A percentile compares a stretch with the other conserved stretches of the same genome.
Evolutionary conservation across 305 asterid genomes (phyloP).

Genomic region (Plantago lanceolata): DNA sequence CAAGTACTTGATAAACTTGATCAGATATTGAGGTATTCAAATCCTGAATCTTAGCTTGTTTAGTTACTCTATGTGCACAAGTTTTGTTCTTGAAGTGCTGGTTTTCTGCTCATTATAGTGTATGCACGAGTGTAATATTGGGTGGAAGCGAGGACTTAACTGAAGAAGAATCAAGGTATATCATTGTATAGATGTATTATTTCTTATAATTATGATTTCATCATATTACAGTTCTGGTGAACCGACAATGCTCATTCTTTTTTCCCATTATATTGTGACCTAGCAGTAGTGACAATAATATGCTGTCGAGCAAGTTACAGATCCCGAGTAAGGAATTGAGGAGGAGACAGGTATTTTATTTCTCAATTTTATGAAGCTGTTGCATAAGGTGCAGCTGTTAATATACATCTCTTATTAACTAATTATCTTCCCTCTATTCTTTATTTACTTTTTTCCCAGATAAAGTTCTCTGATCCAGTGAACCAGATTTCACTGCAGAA

Average conservation of each 20-base stretch:
- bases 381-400: not conserved
- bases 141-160: conserved; percentile 70
- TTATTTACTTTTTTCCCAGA: conserved; percentile 37
- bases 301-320: conserved; percentile 59
- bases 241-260: conserved; percentile 14
- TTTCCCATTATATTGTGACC: conserved; percentile 23
- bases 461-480: conserved; percentile 82
- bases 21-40: conserved; percentile 74
- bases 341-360: conserved; percentile 75
- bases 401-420: not conserved
- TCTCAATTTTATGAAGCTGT: conserved; percentile 23
- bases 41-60: conserved; percentile 20
- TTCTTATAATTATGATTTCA: too few species aligned
- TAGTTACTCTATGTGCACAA: conserved; percentile 11
- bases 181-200: conserved; percentile 3
- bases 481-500: conserved; percentile 70
- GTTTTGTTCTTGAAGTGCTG: conserved; percentile 22
- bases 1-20: conserved; percentile 92
- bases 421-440: conserved; percentile 1
- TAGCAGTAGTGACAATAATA: conserved; percentile 61
- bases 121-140: conserved; percentile 78
- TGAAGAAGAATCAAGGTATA: conserved; percentile 91
- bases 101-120: conserved; percentile 39
- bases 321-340: conserved; percentile 81
- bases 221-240: not conserved